Conservation (phyloP, 2,329 filamentous ascomycete species). For the Cercospora beticola region DNA sequence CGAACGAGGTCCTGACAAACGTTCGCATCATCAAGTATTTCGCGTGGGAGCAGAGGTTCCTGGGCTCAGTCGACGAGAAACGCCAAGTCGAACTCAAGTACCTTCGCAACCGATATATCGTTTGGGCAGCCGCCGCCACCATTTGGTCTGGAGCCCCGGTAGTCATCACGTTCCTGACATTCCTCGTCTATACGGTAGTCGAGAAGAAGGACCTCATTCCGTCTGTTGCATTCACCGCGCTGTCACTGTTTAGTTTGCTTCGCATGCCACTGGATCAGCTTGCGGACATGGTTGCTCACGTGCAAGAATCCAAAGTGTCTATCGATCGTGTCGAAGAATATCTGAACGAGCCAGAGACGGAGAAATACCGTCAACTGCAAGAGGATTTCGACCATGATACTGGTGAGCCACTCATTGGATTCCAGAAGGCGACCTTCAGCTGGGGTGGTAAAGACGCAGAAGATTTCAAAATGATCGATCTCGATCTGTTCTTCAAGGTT, state of each 20-base stretch:
- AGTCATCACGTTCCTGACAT: conserved; percentile 93
- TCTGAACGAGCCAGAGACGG: conserved; percentile 87
- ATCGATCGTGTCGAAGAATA: conserved; percentile 96
- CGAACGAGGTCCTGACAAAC: conserved; percentile 94
- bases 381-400: conserved; percentile 66
- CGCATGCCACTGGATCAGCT: conserved; percentile 92
- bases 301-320: conserved; percentile 95
- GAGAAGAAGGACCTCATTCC: conserved; percentile 88
- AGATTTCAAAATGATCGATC: conserved; percentile 71
- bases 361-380: conserved; percentile 85
- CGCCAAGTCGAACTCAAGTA: conserved; percentile 73
- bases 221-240: conserved; percentile 90
- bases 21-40: conserved; percentile 99
- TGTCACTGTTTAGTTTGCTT: conserved; percentile 92
- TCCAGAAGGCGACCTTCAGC: conserved; percentile 79
- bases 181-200: conserved; percentile 86
- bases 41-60: conserved; percentile 93
- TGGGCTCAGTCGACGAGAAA: conserved; percentile 84
- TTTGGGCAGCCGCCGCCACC: conserved; percentile 89
- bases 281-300: conserved; percentile 97
- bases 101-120: conserved; percentile 76
- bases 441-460: conserved; percentile 68
- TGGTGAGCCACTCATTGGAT: conserved; percentile 74
- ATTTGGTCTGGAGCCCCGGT: conserved; percentile 96
- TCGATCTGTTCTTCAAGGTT: conserved; percentile 78